Conservation (phyloP, 441 rosid genomes). For the Aleurites moluccanus region DNA sequence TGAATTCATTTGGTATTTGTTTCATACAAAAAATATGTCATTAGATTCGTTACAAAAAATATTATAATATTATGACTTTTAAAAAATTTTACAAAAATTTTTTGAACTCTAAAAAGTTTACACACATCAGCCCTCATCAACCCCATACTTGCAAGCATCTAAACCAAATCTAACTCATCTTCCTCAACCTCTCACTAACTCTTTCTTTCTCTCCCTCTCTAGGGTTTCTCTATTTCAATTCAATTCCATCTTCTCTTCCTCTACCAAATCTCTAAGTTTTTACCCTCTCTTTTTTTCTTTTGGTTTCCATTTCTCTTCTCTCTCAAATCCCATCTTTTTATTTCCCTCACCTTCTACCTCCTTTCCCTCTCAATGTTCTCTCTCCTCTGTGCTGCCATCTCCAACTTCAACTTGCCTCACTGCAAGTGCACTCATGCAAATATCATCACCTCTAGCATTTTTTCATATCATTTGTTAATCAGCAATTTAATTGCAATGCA, state of each 20-base stretch:
- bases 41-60: too few species aligned
- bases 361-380: constrained; percentile 31
- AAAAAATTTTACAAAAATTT: too few species aligned
- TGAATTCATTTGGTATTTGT: too few species aligned
- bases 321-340: background rate
- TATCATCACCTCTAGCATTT: constrained; percentile 22
- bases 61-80: too few species aligned
- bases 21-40: too few species aligned
- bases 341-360: constrained; percentile 3
- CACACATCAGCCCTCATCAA: too few species aligned
- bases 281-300: background rate
- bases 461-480: constrained; percentile 30
- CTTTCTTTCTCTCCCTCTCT: too few species aligned
- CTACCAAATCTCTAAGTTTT: background rate
- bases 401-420: constrained; percentile 24
- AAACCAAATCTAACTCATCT: too few species aligned
- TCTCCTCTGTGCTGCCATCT: constrained; percentile 30
- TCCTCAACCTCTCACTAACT: too few species aligned
- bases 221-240: too few species aligned
- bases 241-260: constrained; percentile 7
- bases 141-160: too few species aligned
- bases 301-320: constrained; percentile 5
- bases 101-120: too few species aligned
- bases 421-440: constrained; percentile 28
- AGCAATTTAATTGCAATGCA: constrained; percentile 31